These are phyloP conservation scores for Nicotiana undulata DNA, from an alignment of 257 asterid genomes.

Conservation along the genomic window DNA sequence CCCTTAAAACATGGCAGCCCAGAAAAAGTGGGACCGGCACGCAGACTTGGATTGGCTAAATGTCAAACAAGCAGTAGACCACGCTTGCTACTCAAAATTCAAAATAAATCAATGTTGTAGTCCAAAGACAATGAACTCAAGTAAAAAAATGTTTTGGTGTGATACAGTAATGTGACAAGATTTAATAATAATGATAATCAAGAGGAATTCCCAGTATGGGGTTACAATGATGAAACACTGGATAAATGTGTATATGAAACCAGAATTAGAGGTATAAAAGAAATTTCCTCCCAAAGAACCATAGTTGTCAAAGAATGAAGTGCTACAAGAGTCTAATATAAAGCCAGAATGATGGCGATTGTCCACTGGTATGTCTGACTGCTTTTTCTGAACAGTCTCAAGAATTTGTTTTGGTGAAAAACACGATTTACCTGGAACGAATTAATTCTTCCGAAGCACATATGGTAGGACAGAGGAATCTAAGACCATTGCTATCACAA, in stretches of 20 bases:
- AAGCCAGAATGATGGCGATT: constrained; percentile 11
- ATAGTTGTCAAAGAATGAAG: constrained; percentile 37
- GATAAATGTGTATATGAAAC: neutral
- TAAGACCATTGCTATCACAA: neutral
- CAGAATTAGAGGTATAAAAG: neutral
- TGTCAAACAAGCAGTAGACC: neutral
- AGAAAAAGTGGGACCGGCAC: neutral
- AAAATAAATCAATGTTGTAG: constrained; percentile 48
- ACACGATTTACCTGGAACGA: neutral
- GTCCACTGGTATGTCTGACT: neutral
- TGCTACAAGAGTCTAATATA: constrained; percentile 28
- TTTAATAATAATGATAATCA: constrained; percentile 62
- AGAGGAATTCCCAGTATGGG: neutral
- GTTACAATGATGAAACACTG: neutral
- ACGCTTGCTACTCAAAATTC: constrained; percentile 40
- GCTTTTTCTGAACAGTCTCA: neutral
- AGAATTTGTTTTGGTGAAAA: neutral
- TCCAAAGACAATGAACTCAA: constrained; percentile 63
- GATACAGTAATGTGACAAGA: constrained; percentile 52
- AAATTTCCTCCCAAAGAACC: constrained; percentile 10
- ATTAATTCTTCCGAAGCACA: neutral
- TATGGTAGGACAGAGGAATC: neutral
- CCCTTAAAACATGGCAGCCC: no score
- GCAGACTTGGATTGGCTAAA: neutral
- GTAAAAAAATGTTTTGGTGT: constrained; percentile 17